A percentile compares a stretch with the other conserved stretches of the same genome.
These are phyloP conservation scores for Saxophila tyrrhenica DNA, from an alignment of 495 filamentous ascomycete genomes.

Conservation along the genomic window DNA sequence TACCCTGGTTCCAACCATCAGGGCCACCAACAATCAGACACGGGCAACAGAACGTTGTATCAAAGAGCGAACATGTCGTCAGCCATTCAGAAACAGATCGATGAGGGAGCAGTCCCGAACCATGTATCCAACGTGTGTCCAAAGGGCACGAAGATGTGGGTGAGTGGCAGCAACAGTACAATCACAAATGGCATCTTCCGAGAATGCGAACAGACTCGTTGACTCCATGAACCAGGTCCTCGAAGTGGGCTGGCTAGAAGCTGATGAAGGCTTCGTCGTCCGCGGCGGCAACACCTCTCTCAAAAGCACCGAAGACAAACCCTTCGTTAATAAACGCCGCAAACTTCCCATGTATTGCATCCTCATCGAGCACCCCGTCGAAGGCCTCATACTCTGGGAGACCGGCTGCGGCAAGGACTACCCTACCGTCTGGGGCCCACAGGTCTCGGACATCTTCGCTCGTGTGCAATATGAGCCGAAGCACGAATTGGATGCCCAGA, in stretches of 20 bases:
- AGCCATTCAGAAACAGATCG: constrained; percentile 16
- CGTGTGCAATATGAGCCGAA: constrained; percentile 32
- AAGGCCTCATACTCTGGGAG: constrained; percentile 43
- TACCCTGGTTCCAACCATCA: neutral
- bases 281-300: constrained; percentile 17
- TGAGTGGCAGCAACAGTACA: neutral
- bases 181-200: too few relatives aligned
- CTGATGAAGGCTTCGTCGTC: constrained; percentile 21
- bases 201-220: too few relatives aligned
- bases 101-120: constrained; percentile 17
- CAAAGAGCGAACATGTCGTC: neutral
- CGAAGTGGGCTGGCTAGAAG: constrained; percentile 20
- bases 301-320: constrained; percentile 7
- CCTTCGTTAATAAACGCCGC: constrained; percentile 18
- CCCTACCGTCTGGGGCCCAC: constrained; percentile 31
- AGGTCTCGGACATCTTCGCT: constrained; percentile 36
- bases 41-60: too few relatives aligned
- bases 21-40: too few relatives aligned
- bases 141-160: constrained; percentile 19
- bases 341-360: constrained; percentile 24
- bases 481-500: constrained; percentile 35
- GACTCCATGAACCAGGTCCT: constrained; percentile 1
- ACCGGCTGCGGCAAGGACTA: constrained; percentile 40
- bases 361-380: constrained; percentile 40
- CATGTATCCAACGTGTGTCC: constrained; percentile 20